Evolutionary conservation across 129 eudicot species (phyloP), one percentile per base, ranked within the genome.

Genomic region (Calendula officinalis): DNA sequence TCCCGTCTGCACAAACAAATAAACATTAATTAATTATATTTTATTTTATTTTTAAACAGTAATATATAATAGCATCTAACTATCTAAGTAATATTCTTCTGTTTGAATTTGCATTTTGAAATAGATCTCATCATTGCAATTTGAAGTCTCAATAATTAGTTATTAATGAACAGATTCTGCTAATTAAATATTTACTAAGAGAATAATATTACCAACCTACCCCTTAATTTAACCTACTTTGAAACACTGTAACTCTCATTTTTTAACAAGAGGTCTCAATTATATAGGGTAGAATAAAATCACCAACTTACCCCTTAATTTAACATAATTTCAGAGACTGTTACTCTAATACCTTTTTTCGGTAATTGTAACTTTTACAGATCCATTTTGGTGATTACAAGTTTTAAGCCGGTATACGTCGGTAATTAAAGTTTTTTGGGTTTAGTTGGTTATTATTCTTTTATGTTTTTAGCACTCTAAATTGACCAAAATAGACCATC

Each of bases 1-100:
- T 73, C 88, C 94, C 5, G 98, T 91, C 98, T 91, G 83, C 74
- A 71, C 37, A 63, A 52, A 57, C 5, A 8, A 60, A 76, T 8
- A 5, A 72, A 35, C 3, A n/a, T 43, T 48, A 16, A 0, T 22
- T 22, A 16, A 0, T 22, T 22, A 16, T 46, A 41, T 47, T 7
- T 13, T 9, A 66, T 17, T 22, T 41, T 46, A 37, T 50, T 27
- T 49, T 32, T 35, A 59, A 47, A 34, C 7, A 39, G n/a, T 3
- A 7, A 53, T 27, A 46, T 34, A 36, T 13, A 35, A 45, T 59
- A 56, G 49, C 33, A 47, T 35, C 35, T 4, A 56, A 15, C 37
- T 45, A 45, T 16, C 32, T 32, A 32, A 54, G 41, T 15, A 1
- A 9, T 22, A 16, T 30, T 41, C 30, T 42, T 41, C 9, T 35